These are phyloP conservation scores for Talaromyces islandicus DNA, from an alignment of 2,329 filamentous ascomycete genomes.

Conservation along the genomic window DNA sequence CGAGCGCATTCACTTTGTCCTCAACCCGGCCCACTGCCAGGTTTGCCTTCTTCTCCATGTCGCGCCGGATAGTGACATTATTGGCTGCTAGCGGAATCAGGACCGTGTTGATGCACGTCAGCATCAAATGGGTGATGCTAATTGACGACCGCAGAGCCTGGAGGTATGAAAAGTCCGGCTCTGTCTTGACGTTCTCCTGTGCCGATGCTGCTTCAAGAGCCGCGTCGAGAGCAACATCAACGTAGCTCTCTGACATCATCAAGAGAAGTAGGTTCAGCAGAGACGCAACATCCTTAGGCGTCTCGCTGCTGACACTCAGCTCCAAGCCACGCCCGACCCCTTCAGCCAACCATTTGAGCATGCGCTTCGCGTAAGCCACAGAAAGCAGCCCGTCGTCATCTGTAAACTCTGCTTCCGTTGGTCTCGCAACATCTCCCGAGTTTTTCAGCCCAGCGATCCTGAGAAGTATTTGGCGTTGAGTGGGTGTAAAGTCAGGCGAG, in stretches of 20 bases:
- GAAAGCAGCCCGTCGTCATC: slow-evolving; percentile 84
- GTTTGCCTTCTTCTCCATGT: slow-evolving; percentile 78
- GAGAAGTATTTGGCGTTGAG: slow-evolving; percentile 85
- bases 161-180: slow-evolving; percentile 83
- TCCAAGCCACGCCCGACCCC: slow-evolving; percentile 87
- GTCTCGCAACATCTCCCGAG: slow-evolving; percentile 57
- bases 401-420: slow-evolving; percentile 81
- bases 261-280: slow-evolving; percentile 76
- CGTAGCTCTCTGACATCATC: slow-evolving; percentile 79
- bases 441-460: slow-evolving; percentile 77
- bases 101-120: slow-evolving; percentile 83
- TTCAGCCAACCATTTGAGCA: slow-evolving; percentile 96
- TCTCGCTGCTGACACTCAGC: slow-evolving; percentile 79
- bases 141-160: slow-evolving; percentile 73
- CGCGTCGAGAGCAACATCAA: slow-evolving; percentile 60
- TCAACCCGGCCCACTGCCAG: slow-evolving; percentile 71
- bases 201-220: slow-evolving; percentile 69
- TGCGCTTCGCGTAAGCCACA: slow-evolving; percentile 85
- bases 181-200: slow-evolving; percentile 72
- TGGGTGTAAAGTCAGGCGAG: slow-evolving; percentile 78
- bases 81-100: slow-evolving; percentile 82
- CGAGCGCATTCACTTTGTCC: slow-evolving; percentile 69
- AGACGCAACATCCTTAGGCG: slow-evolving; percentile 85
- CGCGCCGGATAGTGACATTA: slow-evolving; percentile 82
- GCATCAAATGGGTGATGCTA: slow-evolving; percentile 86